A percentile compares a stretch with the other conserved stretches of the same genome.
phyloP scores from a whole-genome alignment of 116 monocot species.

The Trichopus zeylanicus region DNA sequence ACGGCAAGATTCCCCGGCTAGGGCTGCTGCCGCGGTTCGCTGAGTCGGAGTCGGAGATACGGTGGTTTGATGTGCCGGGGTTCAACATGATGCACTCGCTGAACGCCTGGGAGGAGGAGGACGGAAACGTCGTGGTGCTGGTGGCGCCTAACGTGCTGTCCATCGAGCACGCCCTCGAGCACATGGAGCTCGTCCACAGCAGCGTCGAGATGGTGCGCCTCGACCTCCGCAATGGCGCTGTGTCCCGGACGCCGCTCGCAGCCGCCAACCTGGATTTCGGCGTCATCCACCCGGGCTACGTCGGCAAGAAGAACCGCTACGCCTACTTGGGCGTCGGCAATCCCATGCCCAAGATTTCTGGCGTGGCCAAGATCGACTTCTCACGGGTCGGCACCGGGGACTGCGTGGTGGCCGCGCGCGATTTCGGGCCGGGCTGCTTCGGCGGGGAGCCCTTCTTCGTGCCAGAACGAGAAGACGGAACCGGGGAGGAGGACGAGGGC shows the following conservation, averaged over 20 bases:
- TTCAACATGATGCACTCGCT: constrained; percentile 81
- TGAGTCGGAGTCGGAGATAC: constrained; percentile 51
- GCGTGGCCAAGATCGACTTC: constrained; percentile 65
- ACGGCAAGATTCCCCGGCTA: constrained; percentile 54
- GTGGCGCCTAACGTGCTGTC: constrained; percentile 77
- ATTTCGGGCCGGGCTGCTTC: constrained; percentile 51
- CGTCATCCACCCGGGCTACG: constrained; percentile 46
- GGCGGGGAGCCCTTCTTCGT: constrained; percentile 85
- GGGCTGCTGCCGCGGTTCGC: constrained; percentile 67
- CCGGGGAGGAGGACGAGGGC: constrained; percentile 57
- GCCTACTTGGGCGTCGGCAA: constrained; percentile 55
- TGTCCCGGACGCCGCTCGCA: constrained; percentile 44
- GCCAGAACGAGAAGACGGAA: constrained; percentile 7
- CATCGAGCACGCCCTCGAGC: constrained; percentile 65
- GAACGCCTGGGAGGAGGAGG: constrained; percentile 87
- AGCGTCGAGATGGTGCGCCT: constrained; percentile 78
- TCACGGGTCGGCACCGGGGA: constrained; percentile 13
- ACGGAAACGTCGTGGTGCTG: constrained; percentile 42
- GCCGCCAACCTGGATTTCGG: constrained; percentile 61
- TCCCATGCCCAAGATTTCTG: constrained; percentile 68
- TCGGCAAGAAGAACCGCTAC: constrained; percentile 51
- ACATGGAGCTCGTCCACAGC: constrained; percentile 46
- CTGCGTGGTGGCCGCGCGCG: constrained; percentile 46
- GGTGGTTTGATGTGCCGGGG: constrained; percentile 85
- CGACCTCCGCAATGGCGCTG: constrained; percentile 34